Conservation (phyloP, 2,329 filamentous ascomycete species). For the Arthrobotrys musiformis region DNA sequence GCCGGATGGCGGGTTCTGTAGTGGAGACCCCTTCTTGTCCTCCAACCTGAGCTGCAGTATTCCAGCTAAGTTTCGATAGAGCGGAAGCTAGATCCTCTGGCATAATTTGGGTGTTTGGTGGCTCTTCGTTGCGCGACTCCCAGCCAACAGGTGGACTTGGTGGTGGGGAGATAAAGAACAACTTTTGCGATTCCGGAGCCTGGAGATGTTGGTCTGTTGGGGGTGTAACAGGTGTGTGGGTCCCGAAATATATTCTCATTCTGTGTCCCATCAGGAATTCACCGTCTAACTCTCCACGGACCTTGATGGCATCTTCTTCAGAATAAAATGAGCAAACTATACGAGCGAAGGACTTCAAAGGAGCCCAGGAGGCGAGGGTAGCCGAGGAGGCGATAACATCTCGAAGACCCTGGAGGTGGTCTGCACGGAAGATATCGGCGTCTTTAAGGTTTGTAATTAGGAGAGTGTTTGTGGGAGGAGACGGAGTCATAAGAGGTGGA, state of each 20-base stretch:
- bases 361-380: conserved; percentile 79
- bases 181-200: conserved; percentile 74
- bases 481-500: conserved; percentile 76
- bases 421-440: conserved; percentile 76
- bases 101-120: conserved; percentile 76
- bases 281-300: conserved; percentile 78
- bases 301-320: conserved; percentile 74
- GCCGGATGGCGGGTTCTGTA: conserved; percentile 59
- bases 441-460: conserved; percentile 83
- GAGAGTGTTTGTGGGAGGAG: conserved; percentile 82
- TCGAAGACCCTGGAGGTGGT: conserved; percentile 79
- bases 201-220: conserved; percentile 72
- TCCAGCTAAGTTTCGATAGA: conserved; percentile 68
- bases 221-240: conserved; percentile 68
- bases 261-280: conserved; percentile 77
- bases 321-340: conserved; percentile 83
- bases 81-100: conserved; percentile 76
- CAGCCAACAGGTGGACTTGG: conserved; percentile 76
- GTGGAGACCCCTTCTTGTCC: conserved; percentile 61
- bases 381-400: conserved; percentile 76
- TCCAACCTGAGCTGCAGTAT: conserved; percentile 61
- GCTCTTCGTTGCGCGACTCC: conserved; percentile 75
- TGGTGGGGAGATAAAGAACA: conserved; percentile 77
- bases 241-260: conserved; percentile 77
- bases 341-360: conserved; percentile 82